Base-by-base conservation (phyloP, 352 stramenopile species). In the Hyphochytrium catenoides region DNA sequence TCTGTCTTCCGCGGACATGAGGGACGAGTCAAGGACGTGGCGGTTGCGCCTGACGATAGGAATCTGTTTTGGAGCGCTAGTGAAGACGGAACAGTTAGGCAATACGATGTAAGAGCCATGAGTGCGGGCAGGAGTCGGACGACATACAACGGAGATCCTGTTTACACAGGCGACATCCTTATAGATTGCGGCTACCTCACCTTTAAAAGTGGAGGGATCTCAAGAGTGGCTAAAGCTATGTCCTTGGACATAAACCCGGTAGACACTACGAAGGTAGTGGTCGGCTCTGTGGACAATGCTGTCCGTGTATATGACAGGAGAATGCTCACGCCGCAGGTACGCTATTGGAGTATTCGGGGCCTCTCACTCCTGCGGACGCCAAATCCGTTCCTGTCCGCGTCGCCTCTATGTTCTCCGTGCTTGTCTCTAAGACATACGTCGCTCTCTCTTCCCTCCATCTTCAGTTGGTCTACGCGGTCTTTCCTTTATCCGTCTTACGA, bases 41-140 rank as follows among this genome's bases (percentile, higher is more conserved):
- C 53, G 8, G 62, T 37, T 12, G 75, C 64, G 0, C 57, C 39
- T 19, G 60, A 52, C 1, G 62, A 74, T 7, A 66, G 66, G 7
- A 62, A 74, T 38, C 51, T 81, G 12, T 81, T 84, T 39, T 88
- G 69, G 69, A 81, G 61, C 30, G 71, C 64, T 29, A 68, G 56
- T 1, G 73, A 88, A 46, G 73, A 88, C 47, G 72, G 65, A 25
- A 37, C 74, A 3, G 67, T 84, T 36, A 76, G 59, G 42, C 66
- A 81, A 36, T 84, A 81, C 47, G 69, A 84, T 35, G 44, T 81
- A 18, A 54, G 69, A 20, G 55, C 51, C 12, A 38, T 82, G n/a
- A n/a, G n/a, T n/a, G n/a, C n/a, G n/a, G n/a, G n/a, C n/a, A n/a
- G n/a, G n/a, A n/a, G n/a, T n/a, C n/a, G n/a, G n/a, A n/a, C n/a